phyloP scores from a whole-genome alignment of 805 yeast species.

The Kuraishia ogatae region DNA sequence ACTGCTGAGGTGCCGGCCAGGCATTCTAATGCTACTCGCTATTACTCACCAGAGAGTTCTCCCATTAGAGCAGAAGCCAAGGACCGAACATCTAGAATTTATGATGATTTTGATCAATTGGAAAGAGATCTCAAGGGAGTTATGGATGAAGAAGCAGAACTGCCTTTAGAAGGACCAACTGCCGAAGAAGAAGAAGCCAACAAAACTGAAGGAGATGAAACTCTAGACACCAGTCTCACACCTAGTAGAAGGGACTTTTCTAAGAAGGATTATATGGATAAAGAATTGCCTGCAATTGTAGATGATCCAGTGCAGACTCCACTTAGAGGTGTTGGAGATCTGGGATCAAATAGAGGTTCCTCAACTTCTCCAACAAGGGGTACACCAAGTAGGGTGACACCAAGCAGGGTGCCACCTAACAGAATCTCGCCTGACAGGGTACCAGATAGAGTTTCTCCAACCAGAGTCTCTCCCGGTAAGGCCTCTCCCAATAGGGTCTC shows the following conservation, averaged over 20 bases:
- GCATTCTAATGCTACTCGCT: conserved; percentile 3
- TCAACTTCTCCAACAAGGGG: neutral
- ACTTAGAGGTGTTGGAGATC: neutral
- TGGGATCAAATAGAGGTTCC: neutral
- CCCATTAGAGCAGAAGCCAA: neutral
- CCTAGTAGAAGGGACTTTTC: neutral
- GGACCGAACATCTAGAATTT: conserved; percentile 15
- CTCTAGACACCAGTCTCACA: neutral
- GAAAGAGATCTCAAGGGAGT: conserved; percentile 18
- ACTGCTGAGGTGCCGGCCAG: conserved; percentile 6
- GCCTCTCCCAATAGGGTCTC: neutral
- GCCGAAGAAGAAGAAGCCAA: neutral
- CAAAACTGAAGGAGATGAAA: neutral
- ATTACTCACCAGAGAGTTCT: neutral
- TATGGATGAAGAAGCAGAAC: conserved; percentile 4
- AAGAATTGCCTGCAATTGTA: neutral
- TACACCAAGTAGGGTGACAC: neutral
- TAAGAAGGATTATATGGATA: neutral
- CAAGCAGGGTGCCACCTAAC: neutral
- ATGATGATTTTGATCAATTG: conserved; percentile 12
- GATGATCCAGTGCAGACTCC: neutral
- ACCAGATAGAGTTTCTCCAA: neutral
- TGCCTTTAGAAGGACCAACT: neutral
- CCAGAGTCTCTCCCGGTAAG: neutral
- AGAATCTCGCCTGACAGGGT: neutral